Conservation (phyloP, 2,329 filamentous ascomycete species). For the Huntiella bhutanensis region DNA sequence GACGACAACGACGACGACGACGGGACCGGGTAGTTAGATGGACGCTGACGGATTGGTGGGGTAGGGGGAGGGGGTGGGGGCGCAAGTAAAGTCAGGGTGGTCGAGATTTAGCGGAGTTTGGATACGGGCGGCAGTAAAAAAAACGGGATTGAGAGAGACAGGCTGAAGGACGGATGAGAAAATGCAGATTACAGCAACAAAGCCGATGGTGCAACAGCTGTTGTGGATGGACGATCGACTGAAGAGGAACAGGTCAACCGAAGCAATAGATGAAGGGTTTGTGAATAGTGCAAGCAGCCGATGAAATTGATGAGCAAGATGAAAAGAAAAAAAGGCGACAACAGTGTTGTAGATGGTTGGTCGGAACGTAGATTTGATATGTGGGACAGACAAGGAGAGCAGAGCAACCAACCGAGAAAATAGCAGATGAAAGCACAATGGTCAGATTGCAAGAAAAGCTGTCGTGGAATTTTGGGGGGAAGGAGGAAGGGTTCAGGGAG, state of each 20-base stretch:
- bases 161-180: constrained; percentile 1
- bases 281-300: background rate
- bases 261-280: background rate
- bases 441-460: background rate
- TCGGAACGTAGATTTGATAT: background rate
- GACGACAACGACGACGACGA: background rate
- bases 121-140: background rate
- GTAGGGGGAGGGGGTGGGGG: background rate
- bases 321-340: background rate
- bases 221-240: background rate
- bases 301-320: background rate
- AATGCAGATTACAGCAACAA: no score
- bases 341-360: background rate
- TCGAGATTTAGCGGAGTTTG: background rate
- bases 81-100: background rate
- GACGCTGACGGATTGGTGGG: background rate
- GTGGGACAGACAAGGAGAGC: constrained; percentile 1
- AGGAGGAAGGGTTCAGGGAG: background rate
- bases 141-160: background rate
- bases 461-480: background rate
- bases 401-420: background rate
- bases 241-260: background rate
- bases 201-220: background rate
- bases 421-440: constrained; percentile 2
- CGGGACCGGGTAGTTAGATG: no score